Conservation (phyloP, 2,329 filamentous ascomycete genomes). For the Fusarium anguioides region DNA sequence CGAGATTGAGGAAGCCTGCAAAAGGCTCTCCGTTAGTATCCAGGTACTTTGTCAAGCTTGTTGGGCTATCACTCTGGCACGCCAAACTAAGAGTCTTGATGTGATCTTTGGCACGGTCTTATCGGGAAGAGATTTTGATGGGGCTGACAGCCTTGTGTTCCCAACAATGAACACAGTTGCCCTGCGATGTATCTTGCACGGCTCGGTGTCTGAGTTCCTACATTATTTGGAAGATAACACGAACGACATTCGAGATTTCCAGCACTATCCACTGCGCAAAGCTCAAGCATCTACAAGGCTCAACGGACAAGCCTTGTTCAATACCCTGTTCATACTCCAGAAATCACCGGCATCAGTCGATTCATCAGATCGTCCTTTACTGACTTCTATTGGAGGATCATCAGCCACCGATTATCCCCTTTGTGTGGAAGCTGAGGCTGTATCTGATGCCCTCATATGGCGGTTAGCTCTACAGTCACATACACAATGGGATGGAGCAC, state of each 20-base stretch:
- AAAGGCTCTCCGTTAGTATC: slow-evolving; percentile 72
- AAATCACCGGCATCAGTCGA: slow-evolving; percentile 42
- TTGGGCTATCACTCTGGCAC: slow-evolving; percentile 78
- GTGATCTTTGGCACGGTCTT: slow-evolving; percentile 85
- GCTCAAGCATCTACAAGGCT: slow-evolving; percentile 61
- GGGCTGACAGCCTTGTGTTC: slow-evolving; percentile 76
- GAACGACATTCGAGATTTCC: slow-evolving; percentile 73
- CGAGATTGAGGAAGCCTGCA: slow-evolving; percentile 68
- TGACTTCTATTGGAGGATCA: slow-evolving; percentile 70
- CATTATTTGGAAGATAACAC: slow-evolving; percentile 79
- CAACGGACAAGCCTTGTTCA: slow-evolving; percentile 58
- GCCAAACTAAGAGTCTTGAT: slow-evolving; percentile 72
- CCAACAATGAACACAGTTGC: slow-evolving; percentile 94
- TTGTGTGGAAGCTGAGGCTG: slow-evolving; percentile 81
- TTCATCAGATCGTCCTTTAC: slow-evolving; percentile 53
- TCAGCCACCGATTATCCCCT: slow-evolving; percentile 84
- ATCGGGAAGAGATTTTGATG: slow-evolving; percentile 82
- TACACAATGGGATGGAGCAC: slow-evolving; percentile 60
- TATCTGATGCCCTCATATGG: slow-evolving; percentile 70
- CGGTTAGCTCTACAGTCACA: slow-evolving; percentile 75
- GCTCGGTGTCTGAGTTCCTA: slow-evolving; percentile 72
- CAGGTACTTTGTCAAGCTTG: slow-evolving; percentile 81
- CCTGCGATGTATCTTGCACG: slow-evolving; percentile 78
- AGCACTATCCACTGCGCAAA: slow-evolving; percentile 81
- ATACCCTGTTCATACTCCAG: slow-evolving; percentile 68